Evolutionary conservation across 108 stramenopile species (phyloP), one percentile per base, ranked within the genome.

Genomic region (Bacterosira constricta): DNA sequence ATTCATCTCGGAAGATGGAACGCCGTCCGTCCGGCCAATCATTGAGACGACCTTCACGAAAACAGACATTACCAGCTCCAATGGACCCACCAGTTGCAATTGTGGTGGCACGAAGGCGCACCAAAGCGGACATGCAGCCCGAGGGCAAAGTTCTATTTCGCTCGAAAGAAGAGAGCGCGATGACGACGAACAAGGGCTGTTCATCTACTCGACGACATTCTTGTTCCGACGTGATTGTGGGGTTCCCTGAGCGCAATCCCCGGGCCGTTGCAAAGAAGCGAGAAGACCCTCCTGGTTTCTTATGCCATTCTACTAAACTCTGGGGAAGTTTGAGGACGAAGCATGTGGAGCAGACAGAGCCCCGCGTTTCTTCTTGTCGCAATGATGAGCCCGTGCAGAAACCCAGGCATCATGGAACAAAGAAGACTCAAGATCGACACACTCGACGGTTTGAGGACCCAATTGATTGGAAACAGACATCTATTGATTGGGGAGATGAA

Each of bases 401-500:
- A 17, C 46, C 23, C 47, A 49, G 8, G 21, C 17, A 0, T 23
- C 21, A 0, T 9, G 9, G 47, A 49, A 10, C 8, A 4, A 49
- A 49, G 7, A 47, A 23, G 4, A 18, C n/a, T 47, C 4, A 47
- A 6, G 44, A 18, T 2, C n/a, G 20, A 7, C 9, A 18, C 7
- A 45, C 44, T 9, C 44, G 44, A 12, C 62, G 30, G 18, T 63
- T 47, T 29, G 44, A 46, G 13, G 49, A 64, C 20, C 29, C 12
- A 21, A 20, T 66, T 21, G 65, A 66, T 39, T 66, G 65, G 65
- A 53, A 52, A 29, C 32, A 52, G 37, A 38, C 50, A 66, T 66
- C 52, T 18, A 54, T 66, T 27, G 52, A 66, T 66, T 66, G 65
- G 65, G 65, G 65, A 53, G 52, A 29, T 37, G 65, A 54, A 1